Evolutionary conservation across 176 grass and related monocot species (phyloP).

Genomic region (Bromus sterilis): DNA sequence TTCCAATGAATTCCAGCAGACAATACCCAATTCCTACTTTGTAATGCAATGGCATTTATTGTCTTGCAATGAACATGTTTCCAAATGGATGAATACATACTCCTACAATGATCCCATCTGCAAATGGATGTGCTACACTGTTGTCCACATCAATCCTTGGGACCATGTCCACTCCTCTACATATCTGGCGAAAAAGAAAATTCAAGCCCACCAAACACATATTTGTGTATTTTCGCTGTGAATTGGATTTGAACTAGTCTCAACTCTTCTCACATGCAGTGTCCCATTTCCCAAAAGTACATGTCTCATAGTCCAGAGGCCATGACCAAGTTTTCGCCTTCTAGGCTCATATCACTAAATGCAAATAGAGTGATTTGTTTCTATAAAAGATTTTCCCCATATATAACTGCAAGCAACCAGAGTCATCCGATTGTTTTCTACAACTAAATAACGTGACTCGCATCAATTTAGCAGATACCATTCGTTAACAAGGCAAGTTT

Average conservation of each 20-base stretch:
- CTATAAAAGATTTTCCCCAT: too few species aligned
- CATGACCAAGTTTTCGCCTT: background rate
- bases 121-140: background rate
- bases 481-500: background rate
- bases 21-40: slow-evolving; percentile 13
- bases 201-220: background rate
- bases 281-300: background rate
- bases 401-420: background rate
- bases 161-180: background rate
- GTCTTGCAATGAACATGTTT: background rate
- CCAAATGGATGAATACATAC: background rate
- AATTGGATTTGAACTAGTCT: background rate
- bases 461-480: background rate
- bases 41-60: slow-evolving; percentile 18
- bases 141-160: background rate
- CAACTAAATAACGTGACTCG: background rate
- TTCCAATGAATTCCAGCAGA: background rate
- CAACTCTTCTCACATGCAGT: background rate
- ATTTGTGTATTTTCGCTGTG: background rate
- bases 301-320: background rate
- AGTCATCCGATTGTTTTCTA: background rate
- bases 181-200: background rate
- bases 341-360: background rate
- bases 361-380: background rate
- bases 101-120: background rate